A percentile compares a stretch with the other conserved stretches of the same genome.
Conservation (phyloP, 441 rosid species). For the Hura crepitans region DNA sequence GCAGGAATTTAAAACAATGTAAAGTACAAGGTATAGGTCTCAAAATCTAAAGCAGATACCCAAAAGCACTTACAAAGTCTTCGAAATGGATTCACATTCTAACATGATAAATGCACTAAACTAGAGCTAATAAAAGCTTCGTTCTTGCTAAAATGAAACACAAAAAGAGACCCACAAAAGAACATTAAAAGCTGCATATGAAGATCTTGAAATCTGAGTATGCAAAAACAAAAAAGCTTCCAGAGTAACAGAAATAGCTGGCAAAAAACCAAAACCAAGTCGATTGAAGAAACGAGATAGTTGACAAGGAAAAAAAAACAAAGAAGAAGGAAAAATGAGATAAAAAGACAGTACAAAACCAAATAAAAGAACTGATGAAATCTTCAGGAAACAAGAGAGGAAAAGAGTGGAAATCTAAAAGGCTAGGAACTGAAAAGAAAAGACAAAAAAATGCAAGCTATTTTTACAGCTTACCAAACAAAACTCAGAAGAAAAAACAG, state of each 20-base stretch:
- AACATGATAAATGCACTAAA: conserved; percentile 19
- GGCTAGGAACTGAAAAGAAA: conserved; percentile 33
- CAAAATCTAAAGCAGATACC: neutral
- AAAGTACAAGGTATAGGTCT: conserved; percentile 11
- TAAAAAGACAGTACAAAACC: conserved; percentile 8
- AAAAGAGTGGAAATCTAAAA: conserved; percentile 29
- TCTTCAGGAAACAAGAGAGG: conserved; percentile 12
- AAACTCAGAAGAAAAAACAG: conserved; percentile 33
- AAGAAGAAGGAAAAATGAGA: too few species aligned
- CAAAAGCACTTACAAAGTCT: neutral
- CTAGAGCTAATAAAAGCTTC: conserved; percentile 16
- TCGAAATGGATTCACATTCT: conserved; percentile 15
- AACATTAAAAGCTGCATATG: neutral
- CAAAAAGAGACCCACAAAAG: conserved; percentile 6
- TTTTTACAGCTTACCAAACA: conserved; percentile 54
- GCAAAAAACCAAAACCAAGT: conserved; percentile 6
- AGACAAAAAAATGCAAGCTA: conserved; percentile 43
- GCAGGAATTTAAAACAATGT: conserved; percentile 17
- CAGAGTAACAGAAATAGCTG: neutral
- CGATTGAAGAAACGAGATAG: neutral
- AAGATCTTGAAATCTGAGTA: conserved; percentile 19
- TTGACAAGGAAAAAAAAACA: too few species aligned
- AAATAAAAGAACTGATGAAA: conserved; percentile 18
- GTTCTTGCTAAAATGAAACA: conserved; percentile 20
- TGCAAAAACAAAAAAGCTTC: neutral